These are phyloP conservation scores for Chloranthus sessilifolius DNA, from an alignment of 164 flowering plant genomes.

Conservation along the genomic window DNA sequence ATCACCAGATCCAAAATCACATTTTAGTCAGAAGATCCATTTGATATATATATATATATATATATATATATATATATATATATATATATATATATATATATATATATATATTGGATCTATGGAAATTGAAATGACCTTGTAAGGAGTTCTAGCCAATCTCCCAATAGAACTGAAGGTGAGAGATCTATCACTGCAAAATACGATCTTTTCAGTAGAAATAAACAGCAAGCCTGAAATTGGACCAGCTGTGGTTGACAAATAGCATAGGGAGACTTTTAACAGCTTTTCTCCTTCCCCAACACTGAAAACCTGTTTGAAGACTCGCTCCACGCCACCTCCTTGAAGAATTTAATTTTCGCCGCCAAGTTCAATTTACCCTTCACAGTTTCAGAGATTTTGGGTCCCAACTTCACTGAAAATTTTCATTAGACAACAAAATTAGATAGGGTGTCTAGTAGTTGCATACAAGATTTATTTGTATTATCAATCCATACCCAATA, in stretches of 20 bases:
- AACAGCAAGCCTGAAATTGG: slow-evolving; percentile 58
- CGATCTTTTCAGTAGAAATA: slow-evolving; percentile 37
- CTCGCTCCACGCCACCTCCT: slow-evolving; percentile 37
- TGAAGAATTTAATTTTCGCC: slow-evolving; percentile 34
- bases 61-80: too few species aligned
- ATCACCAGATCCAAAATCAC: not conserved
- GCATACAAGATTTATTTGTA: too few species aligned
- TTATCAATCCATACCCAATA: too few species aligned
- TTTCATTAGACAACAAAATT: too few species aligned
- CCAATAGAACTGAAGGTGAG: slow-evolving; percentile 32
- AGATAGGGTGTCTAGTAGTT: too few species aligned
- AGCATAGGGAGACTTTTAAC: slow-evolving; percentile 42
- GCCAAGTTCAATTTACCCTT: slow-evolving; percentile 46
- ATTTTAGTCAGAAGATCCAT: not conserved
- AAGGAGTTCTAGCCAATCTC: slow-evolving; percentile 25
- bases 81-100: too few species aligned
- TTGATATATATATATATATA: too few species aligned
- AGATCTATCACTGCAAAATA: slow-evolving; percentile 46
- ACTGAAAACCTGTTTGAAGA: slow-evolving; percentile 29
- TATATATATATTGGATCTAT: too few species aligned
- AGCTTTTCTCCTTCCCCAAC: slow-evolving; percentile 38
- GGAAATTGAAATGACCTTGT: slow-evolving; percentile 30
- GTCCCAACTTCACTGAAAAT: slow-evolving; percentile 41
- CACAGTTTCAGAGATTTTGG: slow-evolving; percentile 37
- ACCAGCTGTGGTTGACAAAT: slow-evolving; percentile 48